Percentiles rank a stretch among this genome's conserved stretches.
Conservation (phyloP, 495 filamentous ascomycete genomes). For the Astrothelium subdiscretum region DNA sequence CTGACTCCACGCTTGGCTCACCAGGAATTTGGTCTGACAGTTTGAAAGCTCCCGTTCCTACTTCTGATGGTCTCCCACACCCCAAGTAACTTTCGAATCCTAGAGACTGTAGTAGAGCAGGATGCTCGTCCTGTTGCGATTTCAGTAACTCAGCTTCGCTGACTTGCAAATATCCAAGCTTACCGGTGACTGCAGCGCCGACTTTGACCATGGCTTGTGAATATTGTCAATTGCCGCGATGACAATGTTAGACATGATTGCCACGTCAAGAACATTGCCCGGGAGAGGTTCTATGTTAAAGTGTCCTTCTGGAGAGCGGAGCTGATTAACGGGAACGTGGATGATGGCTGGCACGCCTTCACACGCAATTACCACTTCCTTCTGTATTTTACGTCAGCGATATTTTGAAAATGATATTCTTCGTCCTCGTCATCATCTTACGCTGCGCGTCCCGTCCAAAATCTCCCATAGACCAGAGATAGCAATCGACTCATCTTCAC, state of each 20-base stretch:
- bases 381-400: too few species aligned
- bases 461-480: constrained; percentile 21
- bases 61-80: not conserved
- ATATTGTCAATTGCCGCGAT: constrained; percentile 23
- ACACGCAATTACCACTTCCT: constrained; percentile 19
- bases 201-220: constrained; percentile 22
- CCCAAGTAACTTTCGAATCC: not conserved
- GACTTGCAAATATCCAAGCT: not conserved
- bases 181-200: constrained; percentile 7
- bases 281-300: constrained; percentile 6
- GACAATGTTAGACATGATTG: constrained; percentile 6
- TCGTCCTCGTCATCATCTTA: not conserved
- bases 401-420: too few species aligned
- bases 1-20: constrained; percentile 28
- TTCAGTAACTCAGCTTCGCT: not conserved
- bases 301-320: not conserved
- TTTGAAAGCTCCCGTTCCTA: not conserved
- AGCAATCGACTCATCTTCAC: constrained; percentile 9
- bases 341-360: constrained; percentile 25
- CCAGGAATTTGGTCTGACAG: constrained; percentile 11
- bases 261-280: constrained; percentile 23
- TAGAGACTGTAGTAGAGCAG: not conserved
- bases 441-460: not conserved
- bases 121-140: not conserved
- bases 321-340: constrained; percentile 1